phyloP scores from a whole-genome alignment of 208 protist genomes.

The Leptomonas pyrrhocoris region DNA sequence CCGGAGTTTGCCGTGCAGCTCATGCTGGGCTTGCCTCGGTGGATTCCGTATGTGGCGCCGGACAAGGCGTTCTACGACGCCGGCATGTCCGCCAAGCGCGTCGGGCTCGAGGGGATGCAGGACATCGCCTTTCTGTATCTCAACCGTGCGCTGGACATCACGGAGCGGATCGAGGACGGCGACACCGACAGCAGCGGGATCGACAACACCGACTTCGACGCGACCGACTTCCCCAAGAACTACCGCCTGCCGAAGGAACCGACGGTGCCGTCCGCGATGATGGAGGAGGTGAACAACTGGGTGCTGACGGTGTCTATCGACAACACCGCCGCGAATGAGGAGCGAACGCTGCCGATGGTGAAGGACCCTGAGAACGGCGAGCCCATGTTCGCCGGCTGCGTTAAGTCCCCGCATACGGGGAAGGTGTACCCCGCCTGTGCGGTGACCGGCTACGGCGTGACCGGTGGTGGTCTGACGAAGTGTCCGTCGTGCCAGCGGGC shows the following conservation, averaged over 20 bases:
- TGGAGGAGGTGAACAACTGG: conserved; percentile 92
- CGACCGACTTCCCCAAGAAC: conserved; percentile 86
- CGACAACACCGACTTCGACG: conserved; percentile 91
- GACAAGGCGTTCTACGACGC: conserved; percentile 98
- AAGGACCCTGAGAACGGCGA: conserved; percentile 66
- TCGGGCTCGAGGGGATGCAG: conserved; percentile 55
- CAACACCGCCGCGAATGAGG: conserved; percentile 41
- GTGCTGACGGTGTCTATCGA: conserved; percentile 93
- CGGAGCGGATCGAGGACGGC: conserved; percentile 93
- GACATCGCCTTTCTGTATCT: conserved; percentile 92
- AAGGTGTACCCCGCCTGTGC: conserved; percentile 84
- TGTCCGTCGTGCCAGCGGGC: conserved; percentile 79
- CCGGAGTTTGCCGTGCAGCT: conserved; percentile 82
- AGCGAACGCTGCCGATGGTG: conserved; percentile 63
- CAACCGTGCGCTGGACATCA: conserved; percentile 96
- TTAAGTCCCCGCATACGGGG: conserved; percentile 76
- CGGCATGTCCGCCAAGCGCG: conserved; percentile 88
- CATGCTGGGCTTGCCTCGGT: conserved; percentile 91
- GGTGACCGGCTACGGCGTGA: conserved; percentile 89
- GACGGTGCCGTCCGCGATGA: conserved; percentile 44
- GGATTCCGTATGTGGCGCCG: conserved; percentile 88
- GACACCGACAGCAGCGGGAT: conserved; percentile 75
- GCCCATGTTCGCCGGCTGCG: conserved; percentile 83
- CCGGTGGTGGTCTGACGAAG: conserved; percentile 63
- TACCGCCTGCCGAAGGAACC: conserved; percentile 79